Conservation (phyloP, 2,329 filamentous ascomycete genomes). For the Periconia digitata region DNA sequence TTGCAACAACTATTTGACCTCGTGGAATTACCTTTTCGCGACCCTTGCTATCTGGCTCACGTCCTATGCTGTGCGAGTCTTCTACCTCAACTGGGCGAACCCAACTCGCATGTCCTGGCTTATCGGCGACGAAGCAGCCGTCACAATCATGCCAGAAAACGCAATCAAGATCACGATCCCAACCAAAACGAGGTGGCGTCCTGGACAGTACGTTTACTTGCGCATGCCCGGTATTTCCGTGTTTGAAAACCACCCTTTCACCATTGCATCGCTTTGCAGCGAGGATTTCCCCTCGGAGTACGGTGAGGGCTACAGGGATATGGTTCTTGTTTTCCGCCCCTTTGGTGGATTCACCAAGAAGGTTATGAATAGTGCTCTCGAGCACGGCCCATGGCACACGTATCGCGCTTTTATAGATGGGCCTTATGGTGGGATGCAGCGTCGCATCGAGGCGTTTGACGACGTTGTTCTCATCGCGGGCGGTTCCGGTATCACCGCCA, state of each 20-base stretch:
- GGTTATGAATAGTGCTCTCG: conserved; percentile 78
- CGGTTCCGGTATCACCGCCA: conserved; percentile 89
- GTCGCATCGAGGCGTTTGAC: conserved; percentile 87
- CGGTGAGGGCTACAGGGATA: conserved; percentile 83
- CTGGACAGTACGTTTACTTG: conserved; percentile 92
- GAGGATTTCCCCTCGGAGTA: conserved; percentile 93
- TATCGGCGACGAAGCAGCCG: conserved; percentile 86
- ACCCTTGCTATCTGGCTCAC: conserved; percentile 76
- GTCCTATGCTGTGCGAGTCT: conserved; percentile 73
- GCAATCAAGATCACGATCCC: conserved; percentile 95
- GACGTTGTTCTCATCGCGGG: conserved; percentile 91
- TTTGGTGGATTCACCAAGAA: conserved; percentile 87
- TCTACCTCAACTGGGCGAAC: conserved; percentile 87
- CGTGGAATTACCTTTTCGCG: conserved; percentile 85
- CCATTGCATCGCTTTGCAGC: conserved; percentile 87
- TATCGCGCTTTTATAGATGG: conserved; percentile 92
- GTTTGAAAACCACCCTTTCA: conserved; percentile 94
- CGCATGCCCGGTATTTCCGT: conserved; percentile 90
- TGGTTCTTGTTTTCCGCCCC: conserved; percentile 87
- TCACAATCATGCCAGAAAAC: conserved; percentile 87
- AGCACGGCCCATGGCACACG: conserved; percentile 86
- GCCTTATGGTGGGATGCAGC: conserved; percentile 91
- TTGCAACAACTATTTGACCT: conserved; percentile 86
- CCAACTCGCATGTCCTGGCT: conserved; percentile 79
- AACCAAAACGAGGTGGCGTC: conserved; percentile 88